Conservation (phyloP, 164 flowering plant genomes). For the Stephania yunnanensis region DNA sequence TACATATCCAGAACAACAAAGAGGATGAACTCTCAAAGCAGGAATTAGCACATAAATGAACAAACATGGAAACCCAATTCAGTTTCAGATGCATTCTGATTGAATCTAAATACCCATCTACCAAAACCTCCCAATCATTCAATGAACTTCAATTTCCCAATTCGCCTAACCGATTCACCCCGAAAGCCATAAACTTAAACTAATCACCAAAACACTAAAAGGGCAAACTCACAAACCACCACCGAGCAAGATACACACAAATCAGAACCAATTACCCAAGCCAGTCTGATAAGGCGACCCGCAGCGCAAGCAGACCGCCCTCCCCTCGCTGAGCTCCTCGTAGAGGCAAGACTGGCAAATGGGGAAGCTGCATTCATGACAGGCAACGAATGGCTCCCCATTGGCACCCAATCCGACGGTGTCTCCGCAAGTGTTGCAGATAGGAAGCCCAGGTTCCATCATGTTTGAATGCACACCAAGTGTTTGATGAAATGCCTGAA, state of each 20-base stretch:
- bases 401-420: conserved; percentile 44
- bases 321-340: conserved; percentile 63
- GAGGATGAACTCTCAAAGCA: no score
- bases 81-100: no score
- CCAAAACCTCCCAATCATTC: neutral
- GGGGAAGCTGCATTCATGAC: conserved; percentile 75
- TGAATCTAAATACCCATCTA: neutral
- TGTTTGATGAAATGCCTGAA: neutral
- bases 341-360: conserved; percentile 64
- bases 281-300: conserved; percentile 42
- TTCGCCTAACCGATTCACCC: no score
- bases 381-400: conserved; percentile 74
- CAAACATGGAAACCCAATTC: no score
- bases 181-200: no score
- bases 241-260: conserved; percentile 4
- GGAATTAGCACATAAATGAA: no score
- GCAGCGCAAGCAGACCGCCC: conserved; percentile 61
- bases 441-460: conserved; percentile 72
- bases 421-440: conserved; percentile 76
- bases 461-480: conserved; percentile 20
- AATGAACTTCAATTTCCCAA: neutral
- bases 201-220: no score
- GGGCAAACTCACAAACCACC: neutral
- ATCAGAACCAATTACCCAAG: conserved; percentile 8
- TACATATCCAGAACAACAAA: no score